phyloP scores from a whole-genome alignment of 495 filamentous ascomycete genomes.

The Penicillium bovifimosum region DNA sequence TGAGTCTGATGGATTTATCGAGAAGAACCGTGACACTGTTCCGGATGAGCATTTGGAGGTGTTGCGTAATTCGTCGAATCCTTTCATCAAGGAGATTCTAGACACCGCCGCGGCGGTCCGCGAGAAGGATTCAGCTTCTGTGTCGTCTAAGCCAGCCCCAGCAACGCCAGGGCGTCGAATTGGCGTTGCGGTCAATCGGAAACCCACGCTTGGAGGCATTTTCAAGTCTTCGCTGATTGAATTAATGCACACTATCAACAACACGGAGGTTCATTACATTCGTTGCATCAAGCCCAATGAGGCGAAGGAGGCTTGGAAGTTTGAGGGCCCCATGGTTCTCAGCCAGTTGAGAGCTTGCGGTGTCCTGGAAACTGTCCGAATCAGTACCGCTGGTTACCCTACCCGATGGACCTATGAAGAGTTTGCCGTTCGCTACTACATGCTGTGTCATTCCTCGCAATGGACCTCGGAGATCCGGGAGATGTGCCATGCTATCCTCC shows the following conservation, averaged over 20 bases:
- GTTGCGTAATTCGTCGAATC: constrained; percentile 75
- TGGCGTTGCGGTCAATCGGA: constrained; percentile 87
- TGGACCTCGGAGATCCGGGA: constrained; percentile 92
- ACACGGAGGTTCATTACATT: constrained; percentile 98
- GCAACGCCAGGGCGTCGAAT: constrained; percentile 71
- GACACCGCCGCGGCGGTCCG: constrained; percentile 78
- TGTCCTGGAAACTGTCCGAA: constrained; percentile 97
- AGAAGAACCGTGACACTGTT: constrained; percentile 98
- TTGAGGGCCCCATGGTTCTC: constrained; percentile 98
- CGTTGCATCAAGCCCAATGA: constrained; percentile 99
- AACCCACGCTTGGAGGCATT: constrained; percentile 95
- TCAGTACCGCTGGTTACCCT: constrained; percentile 95
- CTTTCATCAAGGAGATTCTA: constrained; percentile 79
- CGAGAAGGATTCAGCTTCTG: constrained; percentile 78
- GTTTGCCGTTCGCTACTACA: constrained; percentile 96
- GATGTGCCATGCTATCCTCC: constrained; percentile 89
- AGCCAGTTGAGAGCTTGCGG: constrained; percentile 96
- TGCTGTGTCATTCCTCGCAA: constrained; percentile 84
- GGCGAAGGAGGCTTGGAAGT: constrained; percentile 94
- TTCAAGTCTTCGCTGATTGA: constrained; percentile 99
- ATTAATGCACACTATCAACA: constrained; percentile 95
- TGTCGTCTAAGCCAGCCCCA: constrained; percentile 61
- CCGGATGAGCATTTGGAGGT: constrained; percentile 97
- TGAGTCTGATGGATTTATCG: constrained; percentile 99
- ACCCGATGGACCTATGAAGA: constrained; percentile 99